Evolutionary conservation across 306 rosid genomes (phyloP), one percentile per base, ranked within the genome.

Genomic region (Cajanus cajan): DNA sequence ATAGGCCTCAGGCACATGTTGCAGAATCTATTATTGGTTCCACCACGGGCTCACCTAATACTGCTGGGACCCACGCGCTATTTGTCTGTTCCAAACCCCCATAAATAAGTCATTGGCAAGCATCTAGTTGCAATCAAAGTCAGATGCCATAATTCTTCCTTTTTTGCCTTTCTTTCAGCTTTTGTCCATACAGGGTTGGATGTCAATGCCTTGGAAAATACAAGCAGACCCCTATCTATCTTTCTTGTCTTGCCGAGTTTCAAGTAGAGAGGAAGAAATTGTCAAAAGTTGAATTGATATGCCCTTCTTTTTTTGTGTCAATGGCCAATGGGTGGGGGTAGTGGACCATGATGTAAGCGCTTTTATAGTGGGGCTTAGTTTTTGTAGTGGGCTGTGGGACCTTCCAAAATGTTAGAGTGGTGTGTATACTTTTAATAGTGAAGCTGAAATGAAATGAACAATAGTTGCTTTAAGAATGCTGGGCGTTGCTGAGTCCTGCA

Each of bases 361-460:
- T 83, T 88, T 88, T 25, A 64, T 83, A 84, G 93, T 88, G 94
- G 96, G 89, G 79, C 85, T 88, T 81, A 63, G 79, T 79, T 84
- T 87, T 65, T 74, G 89, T 87, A 88, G 98, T 95, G 98, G 97
- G 89, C 14, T 77, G 92, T 91, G 98, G 98, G 98, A 84, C 98
- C 94, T 86, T 76, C 43, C 52, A 73, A 85, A 90, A 72, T 82
- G 82, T 68, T 85, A 82, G 88, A 68, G 67, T 76, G 85, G 90
- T 85, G 84, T 85, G 82, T 84, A 71, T 83, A 58, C 79, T 81
- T 34, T 70, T 58, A 75, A 14, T 82, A 74, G 82, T 70, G 72
- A 68, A 77, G 79, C 65, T 48, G 54, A 66, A 78, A 88, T 78
- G 85, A 83, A 80, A 88, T 78, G 85, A 83, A 80, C 83, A 62